Conservation (phyloP, 306 rosid species). For the Prinsepia uniflora region DNA sequence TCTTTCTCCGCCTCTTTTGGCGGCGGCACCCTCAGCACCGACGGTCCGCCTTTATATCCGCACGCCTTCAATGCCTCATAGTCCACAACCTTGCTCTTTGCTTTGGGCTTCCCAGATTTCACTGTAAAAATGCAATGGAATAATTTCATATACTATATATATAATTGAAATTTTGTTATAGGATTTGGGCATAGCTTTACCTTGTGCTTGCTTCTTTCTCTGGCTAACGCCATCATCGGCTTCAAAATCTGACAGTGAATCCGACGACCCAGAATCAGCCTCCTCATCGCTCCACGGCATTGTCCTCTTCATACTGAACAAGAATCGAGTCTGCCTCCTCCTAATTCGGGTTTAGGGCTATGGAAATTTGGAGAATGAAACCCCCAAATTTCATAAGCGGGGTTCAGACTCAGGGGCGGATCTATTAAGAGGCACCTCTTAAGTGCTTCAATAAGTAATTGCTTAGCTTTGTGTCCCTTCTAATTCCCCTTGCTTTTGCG, state of each 20-base stretch:
- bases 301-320: conserved; percentile 63
- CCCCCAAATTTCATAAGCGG: neutral
- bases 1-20: conserved; percentile 49
- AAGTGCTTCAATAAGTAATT: too few relatives aligned
- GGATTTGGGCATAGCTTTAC: neutral
- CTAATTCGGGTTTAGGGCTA: conserved; percentile 7
- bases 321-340: neutral
- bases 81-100: conserved; percentile 52
- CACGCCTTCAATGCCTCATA: conserved; percentile 65
- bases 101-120: conserved; percentile 57
- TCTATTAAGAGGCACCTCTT: too few relatives aligned
- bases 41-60: conserved; percentile 91
- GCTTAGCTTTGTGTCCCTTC: too few relatives aligned
- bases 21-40: conserved; percentile 67
- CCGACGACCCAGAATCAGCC: conserved; percentile 51
- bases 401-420: neutral
- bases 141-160: neutral
- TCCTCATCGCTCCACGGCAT: conserved; percentile 70
- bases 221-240: neutral
- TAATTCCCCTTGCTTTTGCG: too few relatives aligned
- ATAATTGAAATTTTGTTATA: neutral
- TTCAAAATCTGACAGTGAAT: conserved; percentile 45
- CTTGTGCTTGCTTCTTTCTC: conserved; percentile 7
- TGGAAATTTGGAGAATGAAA: neutral
- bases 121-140: conserved; percentile 34